Evolutionary conservation across 192 early-diverging fungal species (phyloP), one percentile per base, ranked within the genome.

Genomic region (Dissophora globulifera): DNA sequence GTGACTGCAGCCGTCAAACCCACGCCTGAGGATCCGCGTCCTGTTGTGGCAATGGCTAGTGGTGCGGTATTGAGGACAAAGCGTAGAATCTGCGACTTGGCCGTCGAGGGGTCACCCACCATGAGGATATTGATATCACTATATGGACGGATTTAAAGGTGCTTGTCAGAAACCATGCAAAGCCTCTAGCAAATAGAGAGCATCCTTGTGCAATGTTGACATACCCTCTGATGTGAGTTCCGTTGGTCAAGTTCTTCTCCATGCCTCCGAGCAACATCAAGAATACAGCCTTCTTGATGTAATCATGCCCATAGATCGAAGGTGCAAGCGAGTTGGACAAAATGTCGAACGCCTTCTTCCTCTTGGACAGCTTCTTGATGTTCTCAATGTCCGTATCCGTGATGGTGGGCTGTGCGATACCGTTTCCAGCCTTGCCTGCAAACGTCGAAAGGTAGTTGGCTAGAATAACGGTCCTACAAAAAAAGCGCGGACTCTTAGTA

Each of bases 71-170:
- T 96, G 47, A 96, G 79, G 22, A 99, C 93, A 79, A 92, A 97
- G n/a, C 95, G 85, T 63, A 99, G 86, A 61, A 99, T 88, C 81
- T 99, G 97, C n/a, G 95, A 97, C 85, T 99, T 99, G 12, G 95
- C 96, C 4, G 94, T 96, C n/a, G 94, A 95, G 29, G 97, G 97
- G 84, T 99, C 97, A 55, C 97, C 97, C 17, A 99, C 96, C 89
- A 99, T 92, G 57, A 96, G 82, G 74, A 99, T 94, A 75, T 99
- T 99, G 69, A 99, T 95, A 81, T 99, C 97, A 62, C 96, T 93
- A 30, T 13, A 40, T n/a, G 60, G 60, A 29, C 6, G 16, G 33
- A 49, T 9, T 38, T 38, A 13, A 6, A 13, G 35, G 5, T n/a
- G n/a, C n/a, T n/a, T n/a, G n/a, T n/a, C n/a, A 19, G 20, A 30